Base-by-base conservation (phyloP, 192 early-diverging fungal genomes). In the Rhizoclosmatium globosum region DNA sequence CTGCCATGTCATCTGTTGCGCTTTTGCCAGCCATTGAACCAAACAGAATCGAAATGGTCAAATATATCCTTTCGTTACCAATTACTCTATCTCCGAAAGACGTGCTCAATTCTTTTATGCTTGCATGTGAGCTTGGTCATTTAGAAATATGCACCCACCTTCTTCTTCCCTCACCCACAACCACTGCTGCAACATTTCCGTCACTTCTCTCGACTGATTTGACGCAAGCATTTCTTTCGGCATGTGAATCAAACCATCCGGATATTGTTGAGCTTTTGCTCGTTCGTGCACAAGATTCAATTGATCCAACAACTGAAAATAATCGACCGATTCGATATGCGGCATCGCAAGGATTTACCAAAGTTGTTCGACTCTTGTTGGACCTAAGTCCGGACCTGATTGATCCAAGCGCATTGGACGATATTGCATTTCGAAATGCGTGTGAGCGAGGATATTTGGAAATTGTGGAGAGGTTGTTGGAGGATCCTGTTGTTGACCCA, bases 401-500 rank as follows among this genome's bases (percentile, higher is more conserved):
- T 15, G 69, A 71, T 56, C 69, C 69, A 4, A 13, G 19, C n/a
- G 46, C 4, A 7, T 38, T 71, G 7, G 44, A 71, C 50, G 53
- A 71, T 38, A 13, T 56, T 2, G 31, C 47, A 19, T 0, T 71
- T 2, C 48, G 69, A 42, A 71, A 71, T 38, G 69, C 69, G 46
- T 23, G 38, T 31, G 69, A 71, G 41, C 69, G 69, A 7, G 69
- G 69, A 42, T 39, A 78, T 57, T 7, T 59, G 6, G 67, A 78
- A 23, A 58, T 78, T 69, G 64, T 78, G 2, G 62, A 47, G 23
- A 46, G 59, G 23, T 58, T 78, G 39, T 38, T 78, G 7, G 31
- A 70, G 39, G 77, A 78, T 70, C 3, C n/a, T 17, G 21, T 58
- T 2, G 53, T 78, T 7, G 61, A 78, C 58, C 42, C 68, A 19